Conservation (phyloP, 306 rosid genomes). For the Prunus armeniaca region DNA sequence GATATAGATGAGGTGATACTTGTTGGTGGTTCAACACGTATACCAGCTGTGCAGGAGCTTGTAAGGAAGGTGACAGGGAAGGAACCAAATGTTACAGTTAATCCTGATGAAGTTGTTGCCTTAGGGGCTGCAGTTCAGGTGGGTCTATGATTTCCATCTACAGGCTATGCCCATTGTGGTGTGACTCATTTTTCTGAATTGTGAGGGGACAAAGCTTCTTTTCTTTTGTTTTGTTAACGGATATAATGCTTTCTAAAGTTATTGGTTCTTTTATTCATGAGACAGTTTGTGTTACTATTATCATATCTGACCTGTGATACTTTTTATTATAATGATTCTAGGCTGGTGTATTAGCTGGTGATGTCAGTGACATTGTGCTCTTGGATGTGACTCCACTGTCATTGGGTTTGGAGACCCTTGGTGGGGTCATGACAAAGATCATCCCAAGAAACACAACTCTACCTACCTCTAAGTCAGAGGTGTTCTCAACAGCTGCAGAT, state of each 20-base stretch:
- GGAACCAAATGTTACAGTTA: conserved; percentile 78
- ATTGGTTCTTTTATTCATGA: not conserved
- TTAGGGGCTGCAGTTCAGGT: conserved; percentile 92
- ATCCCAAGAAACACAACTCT: conserved; percentile 94
- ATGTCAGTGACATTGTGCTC: conserved; percentile 76
- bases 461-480: conserved; percentile 93
- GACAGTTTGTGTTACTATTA: not conserved
- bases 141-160: not conserved
- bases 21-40: conserved; percentile 80
- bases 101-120: conserved; percentile 94
- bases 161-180: not conserved
- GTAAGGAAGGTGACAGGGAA: conserved; percentile 72
- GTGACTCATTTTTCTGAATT: not conserved
- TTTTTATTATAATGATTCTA: conserved; percentile 23
- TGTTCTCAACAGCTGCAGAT: conserved; percentile 82
- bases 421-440: conserved; percentile 92
- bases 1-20: conserved; percentile 88
- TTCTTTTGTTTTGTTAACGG: not conserved
- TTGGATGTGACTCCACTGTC: conserved; percentile 73
- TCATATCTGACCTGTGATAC: not conserved
- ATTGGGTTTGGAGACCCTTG: conserved; percentile 66
- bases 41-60: conserved; percentile 75
- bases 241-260: not conserved
- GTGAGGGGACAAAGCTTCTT: not conserved
- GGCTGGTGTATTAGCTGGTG: conserved; percentile 83